phyloP scores from a whole-genome alignment of 176 grass and related monocot genomes.

The Guadua angustifolia region DNA sequence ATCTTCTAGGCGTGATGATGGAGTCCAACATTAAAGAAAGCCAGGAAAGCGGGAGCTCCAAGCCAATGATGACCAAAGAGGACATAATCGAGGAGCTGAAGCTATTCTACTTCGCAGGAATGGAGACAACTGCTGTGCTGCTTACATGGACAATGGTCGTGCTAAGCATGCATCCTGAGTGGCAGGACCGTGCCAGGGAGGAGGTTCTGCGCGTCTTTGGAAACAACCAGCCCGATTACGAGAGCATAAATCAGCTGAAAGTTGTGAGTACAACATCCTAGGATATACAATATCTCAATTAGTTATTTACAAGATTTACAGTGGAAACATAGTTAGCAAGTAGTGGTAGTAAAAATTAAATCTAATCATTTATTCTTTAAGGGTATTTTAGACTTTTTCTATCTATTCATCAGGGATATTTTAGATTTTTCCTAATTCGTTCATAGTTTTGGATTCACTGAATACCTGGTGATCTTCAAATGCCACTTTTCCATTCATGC shows the following conservation, averaged over 20 bases:
- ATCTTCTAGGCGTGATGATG: constrained; percentile 66
- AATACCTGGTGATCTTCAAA: too few species aligned
- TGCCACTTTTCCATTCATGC: too few species aligned
- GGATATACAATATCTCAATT: too few species aligned
- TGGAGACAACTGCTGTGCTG: constrained; percentile 63
- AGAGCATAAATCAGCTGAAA: constrained; percentile 59
- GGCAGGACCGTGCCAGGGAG: constrained; percentile 60
- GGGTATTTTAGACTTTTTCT: too few species aligned
- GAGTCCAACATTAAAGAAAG: constrained; percentile 46
- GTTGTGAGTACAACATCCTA: constrained; percentile 42
- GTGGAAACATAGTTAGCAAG: too few species aligned
- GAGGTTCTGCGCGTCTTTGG: constrained; percentile 57
- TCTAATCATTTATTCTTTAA: too few species aligned
- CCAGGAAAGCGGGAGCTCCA: constrained; percentile 39
- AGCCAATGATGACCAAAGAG: constrained; percentile 52
- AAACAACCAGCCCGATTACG: constrained; percentile 38
- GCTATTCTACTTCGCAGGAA: constrained; percentile 75
- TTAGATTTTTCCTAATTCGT: too few species aligned
- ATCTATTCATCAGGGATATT: too few species aligned
- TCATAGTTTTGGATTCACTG: too few species aligned
- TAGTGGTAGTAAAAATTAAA: too few species aligned
- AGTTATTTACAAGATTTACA: too few species aligned
- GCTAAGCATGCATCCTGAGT: constrained; percentile 66
- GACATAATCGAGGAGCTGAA: constrained; percentile 74
- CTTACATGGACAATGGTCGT: constrained; percentile 67